These are phyloP conservation scores for Calonectria henricotiae DNA, from an alignment of 2,329 filamentous ascomycete species.

Conservation along the genomic window DNA sequence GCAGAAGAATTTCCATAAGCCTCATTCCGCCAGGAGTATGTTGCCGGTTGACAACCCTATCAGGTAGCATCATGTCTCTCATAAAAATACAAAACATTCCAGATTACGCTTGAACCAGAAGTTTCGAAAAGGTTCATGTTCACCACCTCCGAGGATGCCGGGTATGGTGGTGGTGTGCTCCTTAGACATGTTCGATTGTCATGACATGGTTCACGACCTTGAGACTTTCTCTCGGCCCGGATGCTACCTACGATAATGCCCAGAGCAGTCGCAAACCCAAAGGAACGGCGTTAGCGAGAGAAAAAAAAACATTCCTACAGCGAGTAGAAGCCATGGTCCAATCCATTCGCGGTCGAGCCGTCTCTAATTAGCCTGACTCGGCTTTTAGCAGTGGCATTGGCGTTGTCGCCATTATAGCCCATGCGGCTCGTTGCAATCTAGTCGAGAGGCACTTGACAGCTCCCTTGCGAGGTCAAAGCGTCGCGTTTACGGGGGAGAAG, in stretches of 20 bases:
- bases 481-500: conserved; percentile 33
- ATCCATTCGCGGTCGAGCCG: conserved; percentile 4
- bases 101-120: background rate
- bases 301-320: background rate
- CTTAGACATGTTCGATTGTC: background rate
- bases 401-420: background rate
- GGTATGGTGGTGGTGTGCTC: background rate
- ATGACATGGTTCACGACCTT: conserved; percentile 4
- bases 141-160: conserved; percentile 2
- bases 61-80: background rate
- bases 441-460: background rate
- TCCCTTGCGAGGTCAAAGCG: conserved; percentile 36
- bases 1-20: background rate
- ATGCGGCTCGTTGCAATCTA: background rate
- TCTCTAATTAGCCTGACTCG: background rate
- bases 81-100: background rate
- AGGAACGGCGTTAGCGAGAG: conserved; percentile 3
- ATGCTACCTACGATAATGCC: background rate
- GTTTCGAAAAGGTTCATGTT: background rate
- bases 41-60: background rate
- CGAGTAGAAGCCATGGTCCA: background rate
- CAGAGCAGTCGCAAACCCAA: conserved; percentile 14
- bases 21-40: background rate
- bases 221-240: conserved; percentile 17
- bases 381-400: background rate